Conservation (phyloP, 1,139 yeast genomes). For the Meyerozyma smithsonii region DNA sequence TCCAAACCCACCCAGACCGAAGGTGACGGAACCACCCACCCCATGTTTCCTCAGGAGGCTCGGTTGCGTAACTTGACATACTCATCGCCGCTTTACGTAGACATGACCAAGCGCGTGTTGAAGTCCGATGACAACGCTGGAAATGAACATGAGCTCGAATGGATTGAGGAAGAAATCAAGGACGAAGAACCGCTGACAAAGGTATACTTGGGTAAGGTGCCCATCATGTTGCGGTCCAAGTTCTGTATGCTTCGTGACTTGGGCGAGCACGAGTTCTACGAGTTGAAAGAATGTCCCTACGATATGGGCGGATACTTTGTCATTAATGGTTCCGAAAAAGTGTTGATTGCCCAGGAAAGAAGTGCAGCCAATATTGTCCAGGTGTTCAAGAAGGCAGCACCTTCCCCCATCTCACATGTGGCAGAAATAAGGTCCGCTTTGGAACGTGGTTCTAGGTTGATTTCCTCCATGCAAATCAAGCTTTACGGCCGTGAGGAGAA, state of each 20-base stretch:
- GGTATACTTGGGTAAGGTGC: slow-evolving; percentile 93
- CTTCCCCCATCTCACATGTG: slow-evolving; percentile 91
- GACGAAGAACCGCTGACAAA: slow-evolving; percentile 63
- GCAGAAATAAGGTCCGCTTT: slow-evolving; percentile 96
- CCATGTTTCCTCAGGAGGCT: slow-evolving; percentile 98
- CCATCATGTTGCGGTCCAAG: slow-evolving; percentile 95
- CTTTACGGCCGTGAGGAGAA: slow-evolving; percentile 79
- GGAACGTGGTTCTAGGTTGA: slow-evolving; percentile 94
- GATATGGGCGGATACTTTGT: slow-evolving; percentile 99
- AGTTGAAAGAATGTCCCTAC: slow-evolving; percentile 95
- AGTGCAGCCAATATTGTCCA: slow-evolving; percentile 98
- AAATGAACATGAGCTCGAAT: slow-evolving; percentile 63
- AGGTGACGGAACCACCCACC: slow-evolving; percentile 99
- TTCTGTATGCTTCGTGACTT: slow-evolving; percentile 91
- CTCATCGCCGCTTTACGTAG: slow-evolving; percentile 93
- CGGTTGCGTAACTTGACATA: slow-evolving; percentile 92
- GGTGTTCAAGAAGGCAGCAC: slow-evolving; percentile 96
- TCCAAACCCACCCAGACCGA: slow-evolving; percentile 98
- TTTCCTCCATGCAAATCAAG: slow-evolving; percentile 91
- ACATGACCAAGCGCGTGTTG: slow-evolving; percentile 87
- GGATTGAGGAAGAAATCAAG: slow-evolving; percentile 53
- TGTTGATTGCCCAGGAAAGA: slow-evolving; percentile 96
- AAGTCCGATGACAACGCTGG: slow-evolving; percentile 68
- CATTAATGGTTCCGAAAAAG: slow-evolving; percentile 97
- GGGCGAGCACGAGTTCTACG: slow-evolving; percentile 92